Evolutionary conservation across 2,329 filamentous ascomycete species (phyloP), one percentile per base, ranked within the genome.

Genomic region (Penicillium sp.): DNA sequence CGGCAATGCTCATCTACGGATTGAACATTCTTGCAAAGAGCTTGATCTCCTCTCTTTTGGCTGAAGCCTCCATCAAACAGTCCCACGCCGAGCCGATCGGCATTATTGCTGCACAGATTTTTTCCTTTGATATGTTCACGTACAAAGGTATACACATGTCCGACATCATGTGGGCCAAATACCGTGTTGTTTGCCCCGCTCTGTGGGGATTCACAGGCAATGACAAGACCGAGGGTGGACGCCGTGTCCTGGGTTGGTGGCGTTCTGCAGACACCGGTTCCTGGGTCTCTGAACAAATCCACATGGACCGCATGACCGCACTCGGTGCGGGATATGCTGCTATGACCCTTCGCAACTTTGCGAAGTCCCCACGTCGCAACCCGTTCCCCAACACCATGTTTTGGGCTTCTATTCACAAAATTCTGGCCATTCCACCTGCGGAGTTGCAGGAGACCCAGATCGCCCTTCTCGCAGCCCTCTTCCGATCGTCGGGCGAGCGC

Each of bases 131-230:
- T 19, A 81, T 85, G 17, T 89, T 90, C 69, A 79, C 83, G 54
- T 89, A 86, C 81, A 83, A 87, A 50, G 88, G 86, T 9, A 76
- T 83, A 48, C 83, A 87, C 1, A 80, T 96, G 57, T 87, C 91
- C 52, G 90, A 95, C 70, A 90, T 97, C 58, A 81, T 97, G 31
- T 88, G 96, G 68, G 88, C 93, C 54, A 97, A 97, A 74, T 89
- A 90, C 68, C 86, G 92, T 59, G 81, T 89, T 17, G 81, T 85
- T 4, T 96, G 91, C 67, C 93, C 94, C 0, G 87, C 92, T 1
- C 80, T 99, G 0, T 97, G 95, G 71, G 93, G 93, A 19, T 85
- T 93, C 63, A 83, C 85, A 43, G 93, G 91, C 25, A 86, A 81
- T 61, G 91, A 96, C 71, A 86, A 82, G 60, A 95, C 87, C 0